Conservation (phyloP, 192 early-diverging fungal genomes). For the Glomus cerebriforme region DNA sequence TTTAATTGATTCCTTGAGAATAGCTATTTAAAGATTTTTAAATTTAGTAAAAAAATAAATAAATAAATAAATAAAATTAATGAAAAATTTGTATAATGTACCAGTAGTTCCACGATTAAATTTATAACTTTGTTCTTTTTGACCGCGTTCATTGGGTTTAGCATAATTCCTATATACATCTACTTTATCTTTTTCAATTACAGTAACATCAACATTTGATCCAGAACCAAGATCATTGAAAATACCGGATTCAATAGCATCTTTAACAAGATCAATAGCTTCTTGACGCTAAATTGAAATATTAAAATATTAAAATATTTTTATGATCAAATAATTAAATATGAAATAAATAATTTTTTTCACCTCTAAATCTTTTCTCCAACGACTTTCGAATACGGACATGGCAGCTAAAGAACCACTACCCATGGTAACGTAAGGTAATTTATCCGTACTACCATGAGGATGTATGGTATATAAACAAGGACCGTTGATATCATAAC, state of each 20-base stretch:
- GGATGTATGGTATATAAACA: conserved; percentile 90
- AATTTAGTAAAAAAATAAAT: neutral
- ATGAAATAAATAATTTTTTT: conserved; percentile 24
- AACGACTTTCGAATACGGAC: conserved; percentile 90
- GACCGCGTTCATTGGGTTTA: conserved; percentile 85
- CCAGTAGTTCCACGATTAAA: conserved; percentile 38
- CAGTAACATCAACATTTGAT: conserved; percentile 91
- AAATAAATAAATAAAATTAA: neutral
- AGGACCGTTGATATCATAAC: conserved; percentile 88
- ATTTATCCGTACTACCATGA: conserved; percentile 94
- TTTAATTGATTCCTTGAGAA: conserved; percentile 26
- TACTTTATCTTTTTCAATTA: conserved; percentile 83
- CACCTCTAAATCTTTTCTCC: conserved; percentile 76
- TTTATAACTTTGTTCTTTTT: conserved; percentile 85
- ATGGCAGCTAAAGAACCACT: conserved; percentile 95
- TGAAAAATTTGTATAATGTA: neutral
- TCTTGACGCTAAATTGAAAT: conserved; percentile 70
- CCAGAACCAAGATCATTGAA: conserved; percentile 99
- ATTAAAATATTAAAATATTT: neutral
- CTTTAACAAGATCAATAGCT: conserved; percentile 86
- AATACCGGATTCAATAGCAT: conserved; percentile 96
- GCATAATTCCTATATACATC: conserved; percentile 86
- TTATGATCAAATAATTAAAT: neutral
- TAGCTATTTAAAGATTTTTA: neutral
- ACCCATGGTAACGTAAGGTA: conserved; percentile 96